Evolutionary conservation across 2,329 filamentous ascomycete species (phyloP), one percentile per base, ranked within the genome.

Genomic region (Ilyonectria mors-panacis): DNA sequence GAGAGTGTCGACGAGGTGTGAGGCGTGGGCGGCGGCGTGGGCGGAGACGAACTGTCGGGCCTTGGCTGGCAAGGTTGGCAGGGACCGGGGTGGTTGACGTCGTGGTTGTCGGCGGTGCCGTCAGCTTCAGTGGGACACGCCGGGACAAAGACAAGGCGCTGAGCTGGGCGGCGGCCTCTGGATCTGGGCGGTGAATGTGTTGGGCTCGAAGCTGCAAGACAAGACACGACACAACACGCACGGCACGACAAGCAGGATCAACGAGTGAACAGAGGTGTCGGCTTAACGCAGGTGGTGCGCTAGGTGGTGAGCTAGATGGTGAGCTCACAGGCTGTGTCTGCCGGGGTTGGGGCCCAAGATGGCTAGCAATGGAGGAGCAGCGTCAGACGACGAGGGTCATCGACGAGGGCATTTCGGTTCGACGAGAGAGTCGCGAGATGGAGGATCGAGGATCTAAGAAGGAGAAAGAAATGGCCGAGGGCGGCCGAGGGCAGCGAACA

Each of bases 311-410:
- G 65, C 59, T 60, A 23, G 26, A 26, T 26, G 26, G 26, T 26
- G 26, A 26, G 26, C 26, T 26, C 63, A 63, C 57, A 68, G 65
- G 63, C 66, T 62, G 65, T 64, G 54, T 73, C 48, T 71, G 63
- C 65, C 63, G 61, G 66, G 30, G 66, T 62, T 72, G 69, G 72
- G 72, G 72, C 70, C 72, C 72, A 63, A 66, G 65, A 69, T 64
- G 65, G 66, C 55, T 64, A 65, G 65, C 37, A 66, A 67, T 62
- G 62, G 64, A 33, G 61, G 72, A 69, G 70, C 66, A 61, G 65
- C 73, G 73, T 76, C 74, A 76, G 72, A 75, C 67, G 71, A 75
- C 74, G 72, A 70, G 65, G 67, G 66, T 73, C 70, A 65, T 67
- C 71, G 59, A 70, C 66, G 66, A 68, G 68, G 58, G 72, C 74